Conservation (phyloP, 306 rosid species). For the Crataegus laevigata region DNA sequence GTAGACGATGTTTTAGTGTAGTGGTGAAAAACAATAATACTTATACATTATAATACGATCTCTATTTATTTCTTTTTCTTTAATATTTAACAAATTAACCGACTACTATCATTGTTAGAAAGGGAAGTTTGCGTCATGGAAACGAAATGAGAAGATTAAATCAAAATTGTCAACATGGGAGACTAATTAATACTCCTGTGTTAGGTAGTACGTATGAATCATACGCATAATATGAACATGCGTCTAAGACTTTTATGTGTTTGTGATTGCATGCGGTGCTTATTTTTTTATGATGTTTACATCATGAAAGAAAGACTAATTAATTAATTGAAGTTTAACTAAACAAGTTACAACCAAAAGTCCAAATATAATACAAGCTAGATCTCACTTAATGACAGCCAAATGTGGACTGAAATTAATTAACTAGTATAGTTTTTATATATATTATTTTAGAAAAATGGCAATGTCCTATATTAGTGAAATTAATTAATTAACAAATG, state of each 20-base stretch:
- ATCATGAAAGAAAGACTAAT: background rate
- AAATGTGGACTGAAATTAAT: slow-evolving; percentile 47
- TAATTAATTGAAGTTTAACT: background rate
- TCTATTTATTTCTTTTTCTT: no score
- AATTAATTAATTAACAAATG: no score
- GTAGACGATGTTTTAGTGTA: rapidly evolving
- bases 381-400: background rate
- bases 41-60: no score
- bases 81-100: no score
- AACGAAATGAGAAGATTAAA: background rate
- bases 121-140: background rate
- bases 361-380: background rate
- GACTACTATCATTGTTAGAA: no score
- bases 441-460: no score
- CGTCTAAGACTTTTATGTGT: background rate
- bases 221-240: background rate
- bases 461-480: no score
- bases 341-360: background rate
- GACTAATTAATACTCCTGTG: background rate
- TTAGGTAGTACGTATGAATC: no score
- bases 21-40: no score
- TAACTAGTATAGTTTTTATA: background rate
- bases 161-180: background rate
- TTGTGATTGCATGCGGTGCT: background rate
- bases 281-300: background rate